phyloP scores from a whole-genome alignment of 2,329 filamentous ascomycete genomes.

The Torrubiella hemipterigena region DNA sequence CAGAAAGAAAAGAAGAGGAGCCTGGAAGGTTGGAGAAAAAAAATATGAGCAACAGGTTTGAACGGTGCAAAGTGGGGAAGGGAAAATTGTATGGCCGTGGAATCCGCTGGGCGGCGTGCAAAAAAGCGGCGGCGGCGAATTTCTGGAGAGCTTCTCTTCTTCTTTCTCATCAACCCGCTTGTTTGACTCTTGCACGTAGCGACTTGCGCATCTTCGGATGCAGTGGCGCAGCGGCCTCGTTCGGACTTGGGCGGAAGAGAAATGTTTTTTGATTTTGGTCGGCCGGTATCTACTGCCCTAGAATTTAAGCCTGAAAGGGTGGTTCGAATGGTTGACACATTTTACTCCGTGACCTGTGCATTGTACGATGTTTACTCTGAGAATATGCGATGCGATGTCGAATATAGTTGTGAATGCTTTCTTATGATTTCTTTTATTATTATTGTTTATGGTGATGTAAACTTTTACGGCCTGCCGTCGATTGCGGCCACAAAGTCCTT shows the following conservation, averaged over 20 bases:
- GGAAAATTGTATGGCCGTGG: slow-evolving; percentile 4
- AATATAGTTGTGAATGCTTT: slow-evolving; percentile 8
- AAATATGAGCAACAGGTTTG: slow-evolving; percentile 3
- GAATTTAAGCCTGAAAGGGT: slow-evolving; percentile 67
- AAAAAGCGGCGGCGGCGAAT: background rate
- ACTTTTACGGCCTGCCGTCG: slow-evolving; percentile 5
- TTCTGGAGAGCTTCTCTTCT: slow-evolving; percentile 8
- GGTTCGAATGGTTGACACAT: slow-evolving; percentile 77
- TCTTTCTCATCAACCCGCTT: slow-evolving; percentile 24
- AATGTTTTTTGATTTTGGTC: too few relatives aligned
- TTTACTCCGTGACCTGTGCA: slow-evolving; percentile 6
- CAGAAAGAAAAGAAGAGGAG: slow-evolving; percentile 6
- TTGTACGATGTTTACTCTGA: slow-evolving; percentile 3
- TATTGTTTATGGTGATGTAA: slow-evolving; percentile 20
- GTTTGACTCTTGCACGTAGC: slow-evolving; percentile 13
- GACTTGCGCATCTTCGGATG: slow-evolving; percentile 7
- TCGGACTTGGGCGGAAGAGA: slow-evolving; percentile 49
- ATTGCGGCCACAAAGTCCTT: slow-evolving; percentile 22
- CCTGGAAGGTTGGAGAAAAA: slow-evolving; percentile 9
- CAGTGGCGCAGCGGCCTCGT: slow-evolving; percentile 43
- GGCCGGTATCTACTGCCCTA: slow-evolving; percentile 83
- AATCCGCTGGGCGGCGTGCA: background rate
- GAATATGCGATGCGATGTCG: slow-evolving; percentile 3
- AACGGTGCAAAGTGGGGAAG: slow-evolving; percentile 1
- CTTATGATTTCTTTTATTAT: slow-evolving; percentile 13